phyloP scores from a whole-genome alignment of 345 rosid species.

The Eucalyptus shirleyi region DNA sequence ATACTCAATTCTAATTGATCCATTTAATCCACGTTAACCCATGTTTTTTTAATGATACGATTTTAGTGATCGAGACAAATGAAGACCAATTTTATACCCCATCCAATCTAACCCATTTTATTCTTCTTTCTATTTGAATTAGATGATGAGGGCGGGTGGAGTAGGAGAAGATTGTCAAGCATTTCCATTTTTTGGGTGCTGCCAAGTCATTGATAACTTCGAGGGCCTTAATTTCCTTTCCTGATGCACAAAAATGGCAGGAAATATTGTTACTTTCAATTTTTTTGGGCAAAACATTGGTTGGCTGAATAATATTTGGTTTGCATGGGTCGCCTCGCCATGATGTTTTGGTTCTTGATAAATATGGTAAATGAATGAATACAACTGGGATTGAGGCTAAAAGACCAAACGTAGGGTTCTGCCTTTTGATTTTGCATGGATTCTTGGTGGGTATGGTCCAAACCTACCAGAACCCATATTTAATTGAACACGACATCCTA shows the following conservation, averaged over 20 bases:
- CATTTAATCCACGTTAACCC: rapidly evolving
- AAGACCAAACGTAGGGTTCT: background rate
- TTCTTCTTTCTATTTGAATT: background rate
- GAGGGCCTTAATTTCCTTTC: background rate
- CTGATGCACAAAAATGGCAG: background rate
- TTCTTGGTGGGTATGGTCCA: rapidly evolving
- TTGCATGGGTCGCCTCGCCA: too few species aligned
- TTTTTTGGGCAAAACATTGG: background rate
- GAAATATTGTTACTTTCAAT: background rate
- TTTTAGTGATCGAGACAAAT: background rate
- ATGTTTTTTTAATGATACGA: rapidly evolving
- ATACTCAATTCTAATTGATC: background rate
- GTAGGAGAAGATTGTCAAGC: background rate
- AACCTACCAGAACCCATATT: background rate
- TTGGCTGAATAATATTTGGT: background rate
- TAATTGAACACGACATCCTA: background rate
- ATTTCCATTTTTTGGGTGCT: background rate
- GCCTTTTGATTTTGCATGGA: background rate
- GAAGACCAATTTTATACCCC: background rate
- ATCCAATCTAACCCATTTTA: background rate
- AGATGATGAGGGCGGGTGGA: background rate
- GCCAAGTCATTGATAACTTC: background rate
- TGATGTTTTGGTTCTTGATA: background rate
- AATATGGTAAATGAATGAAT: background rate
- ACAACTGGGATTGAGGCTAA: background rate